Evolutionary conservation across 1,139 yeast genomes (phyloP), one percentile per base, ranked within the genome.

Genomic region (Suhomyces atakaporum): DNA sequence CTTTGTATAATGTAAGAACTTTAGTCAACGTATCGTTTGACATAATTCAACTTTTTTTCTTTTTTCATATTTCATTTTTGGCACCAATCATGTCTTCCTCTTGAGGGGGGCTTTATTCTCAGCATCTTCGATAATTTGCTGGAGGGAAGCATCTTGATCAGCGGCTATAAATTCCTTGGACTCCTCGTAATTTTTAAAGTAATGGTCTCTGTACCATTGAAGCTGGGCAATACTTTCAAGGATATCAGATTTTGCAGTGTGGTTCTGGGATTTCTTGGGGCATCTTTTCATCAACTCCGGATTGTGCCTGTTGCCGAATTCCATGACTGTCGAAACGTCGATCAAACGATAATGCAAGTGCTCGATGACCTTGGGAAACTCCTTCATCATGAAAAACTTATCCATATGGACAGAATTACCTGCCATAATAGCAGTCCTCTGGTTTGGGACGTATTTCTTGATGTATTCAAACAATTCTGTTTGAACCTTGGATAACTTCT

Each of bases 371-470:
- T 70, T 58, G 1, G 97, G 97, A 63, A 92, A 81, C 51, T 92
- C 96, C 33, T 77, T 73, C 56, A 80, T 66, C 84, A 94, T 76
- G 62, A 92, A 94, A 40, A 84, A 71, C 42, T 89, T 77, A 59
- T 94, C 99, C 81, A 88, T 84, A 58, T 94, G 97, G 16, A 94
- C 80, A 0, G 95, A 77, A 53, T 90, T 92, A 1, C 99, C 99
- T 0, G 96, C 96, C 42, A 94, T 63, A 0, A 92, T 62, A 1
- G 86, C 96, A 4, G 59, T 54, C 6, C 76, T 68, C 12, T 67
- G 62, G n/a, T 66, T 70, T 1, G 78, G 76, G 9, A 86, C 69
- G 49, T 73, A 76, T 44, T 66, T 66, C 45, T 71, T 60, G 31
- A 94, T 65, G 55, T 87, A 92, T 4, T 56, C 67, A 36, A 82